These are phyloP conservation scores for Kwoniella shandongensis DNA, from an alignment of 768 basidiomycete genomes.

Conservation along the genomic window DNA sequence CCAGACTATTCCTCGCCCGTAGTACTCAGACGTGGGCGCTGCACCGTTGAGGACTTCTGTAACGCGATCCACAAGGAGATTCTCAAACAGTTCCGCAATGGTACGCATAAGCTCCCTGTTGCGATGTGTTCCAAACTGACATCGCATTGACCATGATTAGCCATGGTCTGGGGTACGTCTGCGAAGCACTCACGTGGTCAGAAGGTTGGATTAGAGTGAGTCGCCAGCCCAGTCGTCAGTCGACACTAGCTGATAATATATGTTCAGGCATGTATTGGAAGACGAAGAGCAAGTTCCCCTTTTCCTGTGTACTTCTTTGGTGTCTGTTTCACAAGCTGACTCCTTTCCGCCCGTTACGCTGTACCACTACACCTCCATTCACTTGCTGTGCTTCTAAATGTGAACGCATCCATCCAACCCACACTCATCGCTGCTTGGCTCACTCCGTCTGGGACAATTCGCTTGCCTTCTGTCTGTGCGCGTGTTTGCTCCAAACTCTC, in stretches of 20 bases:
- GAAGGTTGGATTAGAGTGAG: constrained; percentile 59
- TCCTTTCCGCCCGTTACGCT: too few species aligned
- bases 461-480: too few species aligned
- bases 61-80: constrained; percentile 95
- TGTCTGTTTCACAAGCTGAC: too few species aligned
- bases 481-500: too few species aligned
- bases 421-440: too few species aligned
- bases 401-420: too few species aligned
- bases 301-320: background rate
- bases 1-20: constrained; percentile 92
- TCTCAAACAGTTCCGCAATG: constrained; percentile 92
- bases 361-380: too few species aligned
- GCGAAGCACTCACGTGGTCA: constrained; percentile 98
- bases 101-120: constrained; percentile 56
- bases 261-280: constrained; percentile 45
- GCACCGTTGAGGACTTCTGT: constrained; percentile 83
- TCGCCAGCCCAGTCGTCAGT: background rate
- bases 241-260: background rate
- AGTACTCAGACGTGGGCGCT: constrained; percentile 61
- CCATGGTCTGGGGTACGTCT: constrained; percentile 88
- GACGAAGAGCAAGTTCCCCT: constrained; percentile 48
- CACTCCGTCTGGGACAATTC: too few species aligned
- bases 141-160: constrained; percentile 3
- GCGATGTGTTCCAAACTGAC: background rate
- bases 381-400: too few species aligned